phyloP scores from a whole-genome alignment of 2,329 filamentous ascomycete species.

The Aspergillus niger region DNA sequence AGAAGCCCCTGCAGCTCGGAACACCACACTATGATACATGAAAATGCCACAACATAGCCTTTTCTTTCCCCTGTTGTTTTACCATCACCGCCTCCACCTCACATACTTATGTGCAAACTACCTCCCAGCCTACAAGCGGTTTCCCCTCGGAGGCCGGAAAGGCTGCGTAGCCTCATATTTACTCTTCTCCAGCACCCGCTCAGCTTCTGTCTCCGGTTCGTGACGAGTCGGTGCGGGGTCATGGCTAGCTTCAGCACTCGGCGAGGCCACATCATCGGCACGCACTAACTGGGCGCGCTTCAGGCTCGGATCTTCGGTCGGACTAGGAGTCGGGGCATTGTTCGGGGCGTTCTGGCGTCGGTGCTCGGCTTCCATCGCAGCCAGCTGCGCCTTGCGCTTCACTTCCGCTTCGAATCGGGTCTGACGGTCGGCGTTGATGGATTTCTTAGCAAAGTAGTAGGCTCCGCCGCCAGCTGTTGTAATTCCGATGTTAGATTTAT shows the following conservation, averaged over 20 bases:
- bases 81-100: background rate
- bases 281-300: slow-evolving; percentile 38
- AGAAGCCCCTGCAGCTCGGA: background rate
- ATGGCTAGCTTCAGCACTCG: slow-evolving; percentile 69
- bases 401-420: slow-evolving; percentile 70
- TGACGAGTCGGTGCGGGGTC: slow-evolving; percentile 88
- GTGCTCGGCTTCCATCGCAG: slow-evolving; percentile 39
- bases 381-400: slow-evolving; percentile 54
- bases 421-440: slow-evolving; percentile 87
- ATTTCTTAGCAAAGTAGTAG: slow-evolving; percentile 93
- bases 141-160: slow-evolving; percentile 78
- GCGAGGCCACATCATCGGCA: slow-evolving; percentile 59
- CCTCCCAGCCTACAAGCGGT: slow-evolving; percentile 64
- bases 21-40: background rate
- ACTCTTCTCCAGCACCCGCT: slow-evolving; percentile 73
- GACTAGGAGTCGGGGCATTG: slow-evolving; percentile 17
- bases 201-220: slow-evolving; percentile 69
- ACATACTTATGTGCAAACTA: background rate
- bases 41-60: background rate
- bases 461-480: slow-evolving; percentile 77
- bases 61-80: background rate
- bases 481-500: slow-evolving; percentile 10
- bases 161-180: slow-evolving; percentile 83
- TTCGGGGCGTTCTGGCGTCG: slow-evolving; percentile 31
- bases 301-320: slow-evolving; percentile 32